A percentile compares a stretch with the other conserved stretches of the same genome.
These are phyloP conservation scores for Monilinia fructigena DNA, from an alignment of 2,329 filamentous ascomycete species.

Conservation along the genomic window DNA sequence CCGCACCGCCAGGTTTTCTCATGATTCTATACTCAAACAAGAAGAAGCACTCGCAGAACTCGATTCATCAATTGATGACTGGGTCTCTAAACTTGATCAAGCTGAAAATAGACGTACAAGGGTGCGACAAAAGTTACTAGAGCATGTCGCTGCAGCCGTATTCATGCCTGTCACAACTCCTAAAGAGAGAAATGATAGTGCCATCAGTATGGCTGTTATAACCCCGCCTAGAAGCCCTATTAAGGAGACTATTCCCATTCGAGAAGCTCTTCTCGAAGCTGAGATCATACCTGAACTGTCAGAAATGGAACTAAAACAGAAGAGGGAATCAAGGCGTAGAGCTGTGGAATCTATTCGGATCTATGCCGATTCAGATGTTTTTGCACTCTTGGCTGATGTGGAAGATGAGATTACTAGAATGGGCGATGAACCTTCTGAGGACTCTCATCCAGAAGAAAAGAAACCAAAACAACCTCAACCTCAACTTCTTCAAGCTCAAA, in stretches of 20 bases:
- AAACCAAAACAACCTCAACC: not conserved
- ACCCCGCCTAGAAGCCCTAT: constrained; percentile 45
- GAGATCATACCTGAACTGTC: not conserved
- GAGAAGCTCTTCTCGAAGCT: not conserved
- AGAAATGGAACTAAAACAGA: constrained; percentile 17
- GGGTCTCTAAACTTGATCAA: constrained; percentile 75
- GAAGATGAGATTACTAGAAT: constrained; percentile 57
- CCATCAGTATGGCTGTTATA: constrained; percentile 15
- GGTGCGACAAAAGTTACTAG: constrained; percentile 75
- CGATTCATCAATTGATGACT: constrained; percentile 76
- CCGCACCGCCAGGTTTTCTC: constrained; percentile 67
- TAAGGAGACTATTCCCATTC: constrained; percentile 35
- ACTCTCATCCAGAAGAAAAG: not conserved
- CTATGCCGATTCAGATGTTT: constrained; percentile 67
- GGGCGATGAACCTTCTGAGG: constrained; percentile 28
- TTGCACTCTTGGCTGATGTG: constrained; percentile 64
- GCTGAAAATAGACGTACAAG: constrained; percentile 74
- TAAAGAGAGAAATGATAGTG: too few relatives aligned
- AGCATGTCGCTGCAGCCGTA: constrained; percentile 73
- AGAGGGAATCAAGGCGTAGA: constrained; percentile 33
- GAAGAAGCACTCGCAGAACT: constrained; percentile 77
- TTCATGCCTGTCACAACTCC: constrained; percentile 40
- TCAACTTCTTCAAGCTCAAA: not conserved
- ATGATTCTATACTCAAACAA: constrained; percentile 74
- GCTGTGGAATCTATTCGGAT: constrained; percentile 65